Evolutionary conservation across 805 yeast species (phyloP), one percentile per base, ranked within the genome.

Genomic region (Wickerhamomyces silvicola): DNA sequence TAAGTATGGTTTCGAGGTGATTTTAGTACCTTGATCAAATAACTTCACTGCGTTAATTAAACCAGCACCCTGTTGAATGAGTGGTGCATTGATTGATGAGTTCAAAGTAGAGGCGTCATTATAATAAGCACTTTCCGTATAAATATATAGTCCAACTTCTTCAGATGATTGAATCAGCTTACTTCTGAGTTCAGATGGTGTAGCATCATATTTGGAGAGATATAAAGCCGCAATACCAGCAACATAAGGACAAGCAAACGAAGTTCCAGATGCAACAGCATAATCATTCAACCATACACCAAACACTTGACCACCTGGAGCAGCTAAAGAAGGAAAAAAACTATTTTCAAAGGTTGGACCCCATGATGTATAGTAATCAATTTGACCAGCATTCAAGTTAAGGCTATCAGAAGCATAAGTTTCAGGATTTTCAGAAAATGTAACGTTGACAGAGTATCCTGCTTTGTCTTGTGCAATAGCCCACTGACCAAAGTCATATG

Each of bases 281-380:
- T 27, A 38, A 10, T 26, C 27, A 24, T 34, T 8, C 14, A 14
- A 16, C 14, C 5, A 7, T 4, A 33, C 37, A 30, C 45, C 45
- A 19, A 30, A 36, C 17, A 41, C 45, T 13, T 15, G n/a, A 23
- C 43, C 43, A 32, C 46, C 46, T 37, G 46, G 46, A 27, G 39
- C 43, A 27, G 35, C 18, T 14, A 39, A 21, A 10, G 35, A 31
- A 13, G 46, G 46, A 18, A 25, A 42, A 32, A 35, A 39, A 11
- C 27, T 18, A 27, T 42, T 42, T 31, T 37, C 34, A 27, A 28
- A 42, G 11, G 41, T 39, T 31, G 46, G 46, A 24, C 46, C 46
- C 43, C 39, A 36, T n/a, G 42, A 34, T 5, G 37, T 20, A 30
- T 26, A 42, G 28, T 19, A 39, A 22, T 28, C 31, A 25, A 37